Base-by-base conservation (phyloP, 1,284 basidiomycete genomes). In the Leccinum fuscescens region DNA sequence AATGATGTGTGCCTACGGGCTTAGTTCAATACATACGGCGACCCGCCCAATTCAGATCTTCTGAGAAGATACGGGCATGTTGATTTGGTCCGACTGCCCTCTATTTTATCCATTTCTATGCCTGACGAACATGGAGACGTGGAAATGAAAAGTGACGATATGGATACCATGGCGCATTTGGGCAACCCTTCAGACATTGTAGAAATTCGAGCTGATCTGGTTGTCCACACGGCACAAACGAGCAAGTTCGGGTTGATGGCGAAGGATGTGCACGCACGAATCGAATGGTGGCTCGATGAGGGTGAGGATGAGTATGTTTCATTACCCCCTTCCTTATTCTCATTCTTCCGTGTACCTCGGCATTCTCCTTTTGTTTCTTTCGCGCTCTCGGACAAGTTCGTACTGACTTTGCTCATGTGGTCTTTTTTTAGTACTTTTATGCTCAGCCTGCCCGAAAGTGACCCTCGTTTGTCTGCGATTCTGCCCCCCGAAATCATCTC, bases 1-100 rank as follows among this genome's bases (percentile, higher is more conserved):
- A 22, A 15, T 51, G 22, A 8, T 11, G n/a, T 8, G 53, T 62
- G 4, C 7, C 15, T 51, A 56, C 14, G 33, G 27, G 56, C 52
- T 24, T 49, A 95, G 93, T 94, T 88, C 84, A 99, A 99, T 74
- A 98, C 97, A 0, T 99, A 98, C 73, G 94, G 90, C 24, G 92
- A 97, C 69, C 92, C 89, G 7, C 94, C 96, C 3, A 99, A 99
- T 72, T 86, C 92, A n/a, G 95, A 97, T 67, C 84, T 99, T 1
- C 81, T 99, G 20, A 86, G 97, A 54, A 86, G 93, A 55, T 99
- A 98, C 70, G 96, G 96, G 0, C 92, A 98, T 71, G 89, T 98
- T 54, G 97, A 99, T 75, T 73, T 89, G 46, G 73, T 94, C 20
- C 81, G 80, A 11, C 72, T 92, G 3, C 73, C 79, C 0, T 4